phyloP scores from a whole-genome alignment of 306 rosid genomes.

The Prunus salicina region DNA sequence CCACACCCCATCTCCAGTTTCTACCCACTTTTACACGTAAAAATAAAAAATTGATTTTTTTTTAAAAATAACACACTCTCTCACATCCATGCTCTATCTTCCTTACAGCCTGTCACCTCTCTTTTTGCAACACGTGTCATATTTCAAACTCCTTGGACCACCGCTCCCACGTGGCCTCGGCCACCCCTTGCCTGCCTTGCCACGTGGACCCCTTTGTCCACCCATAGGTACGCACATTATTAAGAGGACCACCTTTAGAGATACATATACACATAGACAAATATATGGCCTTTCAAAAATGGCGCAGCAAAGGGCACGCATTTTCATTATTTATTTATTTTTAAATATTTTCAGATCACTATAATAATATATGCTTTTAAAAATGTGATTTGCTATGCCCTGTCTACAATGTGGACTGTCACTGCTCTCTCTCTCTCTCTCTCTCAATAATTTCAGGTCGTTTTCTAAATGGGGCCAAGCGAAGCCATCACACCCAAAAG shows the following conservation, averaged over 20 bases:
- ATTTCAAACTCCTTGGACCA: conserved; percentile 46
- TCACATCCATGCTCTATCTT: conserved; percentile 16
- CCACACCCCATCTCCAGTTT: conserved; percentile 16
- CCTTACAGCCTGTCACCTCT: conserved; percentile 50
- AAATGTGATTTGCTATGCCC: not conserved
- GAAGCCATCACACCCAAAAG: conserved; percentile 34
- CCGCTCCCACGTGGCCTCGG: conserved; percentile 62
- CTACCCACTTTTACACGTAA: conserved; percentile 18
- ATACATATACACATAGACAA: not conserved
- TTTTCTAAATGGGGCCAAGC: conserved; percentile 36
- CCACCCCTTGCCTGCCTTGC: conserved; percentile 26
- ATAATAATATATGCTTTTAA: too few relatives aligned
- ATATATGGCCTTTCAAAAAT: conserved; percentile 13
- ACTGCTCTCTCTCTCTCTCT: conserved; percentile 3
- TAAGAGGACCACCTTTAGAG: conserved; percentile 54
- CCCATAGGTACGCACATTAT: conserved; percentile 30
- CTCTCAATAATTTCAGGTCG: conserved; percentile 59
- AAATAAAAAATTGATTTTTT: too few relatives aligned
- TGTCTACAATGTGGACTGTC: not conserved
- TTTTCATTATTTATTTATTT: conserved; percentile 1
- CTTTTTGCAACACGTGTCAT: conserved; percentile 34
- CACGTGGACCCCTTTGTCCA: conserved; percentile 37
- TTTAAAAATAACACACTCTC: not conserved
- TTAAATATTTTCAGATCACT: conserved; percentile 4
- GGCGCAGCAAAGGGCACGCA: not conserved